Base-by-base conservation (phyloP, 225 moss, liverwort and hornwort species). In the Bryoerythrophyllum caledonicum region DNA sequence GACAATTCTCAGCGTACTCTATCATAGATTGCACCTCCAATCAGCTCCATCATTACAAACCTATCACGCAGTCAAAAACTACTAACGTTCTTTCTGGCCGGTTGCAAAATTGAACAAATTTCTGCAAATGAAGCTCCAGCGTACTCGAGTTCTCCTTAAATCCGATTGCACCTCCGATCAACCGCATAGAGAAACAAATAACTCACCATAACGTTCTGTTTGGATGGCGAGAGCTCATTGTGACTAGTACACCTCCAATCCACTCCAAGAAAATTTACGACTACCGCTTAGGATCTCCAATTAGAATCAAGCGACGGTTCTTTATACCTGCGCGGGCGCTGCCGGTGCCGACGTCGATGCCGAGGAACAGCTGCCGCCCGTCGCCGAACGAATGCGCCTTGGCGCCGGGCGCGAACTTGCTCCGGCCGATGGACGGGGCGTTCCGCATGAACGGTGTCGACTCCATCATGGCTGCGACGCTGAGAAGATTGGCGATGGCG, bases 311-410 rank as follows among this genome's bases (percentile, higher is more conserved):
- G n/a, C n/a, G 1, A 5, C 16, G 48, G 6, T 48, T 48, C 54
- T 2, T 21, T 9, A 2, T 10, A 97, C 99, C 99, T 77, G 99
- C 99, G 60, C 99, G 86, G 46, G 99, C 99, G 76, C 99, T 95
- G 24, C 99, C 87, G 8, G 99, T 95, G 53, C 99, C 99, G 15
- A 99, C 99, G 44, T 99, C 99, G 63, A 99, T 84, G 53, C 95
- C 99, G 52, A 99, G 82, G 51, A 85, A 90, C 37, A 90, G 84
- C 71, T 82, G 84, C 1, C 90, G 82, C 6, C 85, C 82, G 20
- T 60, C 80, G 11, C 3, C 79, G 40, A 70, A 59, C 20, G 38
- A 24, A 5, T 63, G 75, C 40, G 79, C 65, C 81, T 79, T 68
- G 68, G 43, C 59, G 64, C 46, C 17, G 9, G 38, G 71, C 6